Conservation (phyloP, 352 stramenopile genomes). For the Globisporangium recalcitrans region DNA sequence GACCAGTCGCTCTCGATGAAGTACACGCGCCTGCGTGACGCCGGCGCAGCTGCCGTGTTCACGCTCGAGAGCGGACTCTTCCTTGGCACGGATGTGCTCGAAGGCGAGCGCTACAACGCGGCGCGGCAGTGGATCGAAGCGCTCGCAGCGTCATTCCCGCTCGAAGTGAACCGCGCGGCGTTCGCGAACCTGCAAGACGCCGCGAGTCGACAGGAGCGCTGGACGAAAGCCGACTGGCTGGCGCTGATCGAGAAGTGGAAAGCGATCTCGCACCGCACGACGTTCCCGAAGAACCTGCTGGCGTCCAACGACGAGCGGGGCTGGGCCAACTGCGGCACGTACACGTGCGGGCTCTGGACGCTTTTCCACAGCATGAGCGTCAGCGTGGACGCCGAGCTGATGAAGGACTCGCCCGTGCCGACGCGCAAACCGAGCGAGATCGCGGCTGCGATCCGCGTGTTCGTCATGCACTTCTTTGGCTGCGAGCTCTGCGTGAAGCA, state of each 20-base stretch:
- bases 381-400: conserved; percentile 22
- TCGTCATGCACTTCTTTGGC: conserved; percentile 79
- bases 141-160: conserved; percentile 52
- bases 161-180: conserved; percentile 53
- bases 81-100: conserved; percentile 49
- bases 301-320: conserved; percentile 37
- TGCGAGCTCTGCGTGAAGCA: conserved; percentile 73
- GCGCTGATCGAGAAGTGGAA: conserved; percentile 67
- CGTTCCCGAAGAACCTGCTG: conserved; percentile 64
- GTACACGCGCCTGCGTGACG: conserved; percentile 63
- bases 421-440: conserved; percentile 52
- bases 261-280: conserved; percentile 26
- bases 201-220: conserved; percentile 37
- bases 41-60: conserved; percentile 54
- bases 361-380: conserved; percentile 78
- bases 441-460: conserved; percentile 57
- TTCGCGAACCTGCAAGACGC: conserved; percentile 36
- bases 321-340: conserved; percentile 63
- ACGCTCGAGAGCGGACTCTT: conserved; percentile 77
- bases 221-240: conserved; percentile 56
- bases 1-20: conserved; percentile 58
- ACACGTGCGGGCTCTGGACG: conserved; percentile 79
- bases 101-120: conserved; percentile 56
- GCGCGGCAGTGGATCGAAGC: conserved; percentile 64
- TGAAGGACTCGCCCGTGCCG: conserved; percentile 16